These are phyloP conservation scores for Aeschynomene evenia DNA, from an alignment of 306 rosid species.

Conservation along the genomic window DNA sequence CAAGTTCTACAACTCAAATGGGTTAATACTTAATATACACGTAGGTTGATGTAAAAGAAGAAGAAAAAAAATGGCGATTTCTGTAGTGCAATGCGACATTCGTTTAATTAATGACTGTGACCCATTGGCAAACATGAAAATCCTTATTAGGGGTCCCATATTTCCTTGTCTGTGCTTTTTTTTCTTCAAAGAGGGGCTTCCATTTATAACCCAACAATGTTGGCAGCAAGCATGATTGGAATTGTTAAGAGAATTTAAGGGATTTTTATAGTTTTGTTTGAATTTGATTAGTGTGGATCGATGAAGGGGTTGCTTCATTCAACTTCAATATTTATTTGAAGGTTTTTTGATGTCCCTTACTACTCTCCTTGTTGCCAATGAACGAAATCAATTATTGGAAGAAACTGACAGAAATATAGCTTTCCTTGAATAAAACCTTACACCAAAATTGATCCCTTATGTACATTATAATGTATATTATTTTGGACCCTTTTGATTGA, in stretches of 20 bases:
- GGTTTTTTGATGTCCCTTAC: conserved; percentile 18
- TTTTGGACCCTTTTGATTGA: conserved; percentile 25
- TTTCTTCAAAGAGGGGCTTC: background rate
- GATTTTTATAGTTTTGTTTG: conserved; percentile 18
- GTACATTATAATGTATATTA: conserved; percentile 1
- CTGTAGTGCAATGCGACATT: conserved; percentile 8
- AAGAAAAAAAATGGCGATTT: conserved; percentile 24
- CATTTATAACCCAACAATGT: conserved; percentile 14
- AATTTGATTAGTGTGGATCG: background rate
- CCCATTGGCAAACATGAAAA: background rate
- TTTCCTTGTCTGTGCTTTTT: conserved; percentile 10
- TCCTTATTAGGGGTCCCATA: conserved; percentile 29
- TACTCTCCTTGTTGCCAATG: conserved; percentile 17
- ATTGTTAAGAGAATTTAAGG: conserved; percentile 26
- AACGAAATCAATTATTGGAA: conserved; percentile 35
- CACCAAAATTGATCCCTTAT: conserved; percentile 1
- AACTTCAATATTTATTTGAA: conserved; percentile 3
- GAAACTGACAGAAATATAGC: conserved; percentile 28
- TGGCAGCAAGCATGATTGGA: conserved; percentile 5
- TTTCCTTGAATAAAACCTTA: conserved; percentile 20
- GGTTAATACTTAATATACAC: no score
- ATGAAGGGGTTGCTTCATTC: conserved; percentile 24
- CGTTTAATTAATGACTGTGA: conserved; percentile 17
- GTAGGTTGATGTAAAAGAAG: no score
- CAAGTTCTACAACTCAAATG: no score